Base-by-base conservation (phyloP, 73 alveolate genomes). In the Symbiodinium pilosum region DNA sequence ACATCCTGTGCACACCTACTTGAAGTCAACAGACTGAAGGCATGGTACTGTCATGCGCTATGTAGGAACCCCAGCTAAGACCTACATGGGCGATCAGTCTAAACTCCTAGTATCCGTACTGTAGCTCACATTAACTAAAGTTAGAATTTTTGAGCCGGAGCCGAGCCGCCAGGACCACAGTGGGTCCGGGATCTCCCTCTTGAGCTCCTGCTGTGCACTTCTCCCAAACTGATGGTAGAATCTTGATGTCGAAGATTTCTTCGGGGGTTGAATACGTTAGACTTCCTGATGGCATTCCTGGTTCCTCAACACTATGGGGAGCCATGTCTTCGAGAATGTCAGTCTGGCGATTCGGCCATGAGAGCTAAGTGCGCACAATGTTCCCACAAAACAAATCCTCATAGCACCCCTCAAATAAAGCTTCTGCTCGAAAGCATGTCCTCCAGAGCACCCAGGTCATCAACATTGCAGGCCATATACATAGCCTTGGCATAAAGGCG, bases 401-500 rank as follows among this genome's bases (percentile, higher is more conserved):
- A n/a, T n/a, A n/a, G n/a, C n/a, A n/a, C n/a, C n/a, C n/a, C n/a
- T n/a, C n/a, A n/a, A n/a, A n/a, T n/a, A n/a, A n/a, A n/a, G n/a
- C n/a, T n/a, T n/a, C n/a, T n/a, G n/a, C n/a, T n/a, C n/a, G n/a
- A n/a, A n/a, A n/a, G n/a, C n/a, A n/a, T n/a, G n/a, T 88, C 96
- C 96, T 39, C 39, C 43, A 91, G 73, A 24, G 77, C 87, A 40
- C 6, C 77, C 43, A 91, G 84, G 52, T 91, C 96, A 44, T 91
- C 96, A 47, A 91, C 96, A 3, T 84, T 85, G 87, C 96, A 91
- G 21, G 81, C 96, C 43, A 91, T 91, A 51, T 64, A 91, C 96
- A 91, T 91, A 47, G 96, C 96, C 95, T 88, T 47, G 59, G 59
- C 59, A 47, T 6, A 6, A 47, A 9, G 59, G 14, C 59, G 14